phyloP scores from a whole-genome alignment of 495 filamentous ascomycete genomes.

The Trichocladium uniseriatum region DNA sequence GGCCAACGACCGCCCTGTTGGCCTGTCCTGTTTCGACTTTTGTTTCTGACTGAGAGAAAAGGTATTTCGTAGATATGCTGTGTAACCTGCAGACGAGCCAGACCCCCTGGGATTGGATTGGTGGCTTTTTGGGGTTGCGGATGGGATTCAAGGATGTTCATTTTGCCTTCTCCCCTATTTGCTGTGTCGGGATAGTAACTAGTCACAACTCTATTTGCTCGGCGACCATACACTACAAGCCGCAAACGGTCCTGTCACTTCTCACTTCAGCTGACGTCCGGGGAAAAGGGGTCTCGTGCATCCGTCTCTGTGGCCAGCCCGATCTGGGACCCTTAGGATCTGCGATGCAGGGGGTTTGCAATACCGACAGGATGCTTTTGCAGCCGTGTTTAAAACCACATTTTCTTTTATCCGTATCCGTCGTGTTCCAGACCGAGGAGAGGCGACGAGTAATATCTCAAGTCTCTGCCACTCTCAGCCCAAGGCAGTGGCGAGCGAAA shows the following conservation, averaged over 20 bases:
- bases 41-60: not conserved
- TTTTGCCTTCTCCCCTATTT: too few relatives aligned
- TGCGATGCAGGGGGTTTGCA: constrained; percentile 1
- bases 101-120: too few relatives aligned
- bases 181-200: too few relatives aligned
- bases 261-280: not conserved
- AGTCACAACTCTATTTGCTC: not conserved
- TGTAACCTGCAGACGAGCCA: too few relatives aligned
- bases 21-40: not conserved
- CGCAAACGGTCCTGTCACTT: not conserved
- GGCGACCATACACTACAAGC: not conserved
- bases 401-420: too few relatives aligned
- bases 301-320: not conserved
- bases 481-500: too few relatives aligned
- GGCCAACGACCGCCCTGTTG: not conserved
- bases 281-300: not conserved
- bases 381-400: not conserved
- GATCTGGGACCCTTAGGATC: not conserved
- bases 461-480: too few relatives aligned
- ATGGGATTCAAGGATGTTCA: too few relatives aligned
- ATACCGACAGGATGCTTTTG: not conserved
- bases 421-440: too few relatives aligned
- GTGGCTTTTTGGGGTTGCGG: too few relatives aligned
- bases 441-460: too few relatives aligned
- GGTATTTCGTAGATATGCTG: not conserved